Evolutionary conservation across 108 stramenopile genomes (phyloP), one percentile per base, ranked within the genome.

Genomic region (Heterococcus sp.): DNA sequence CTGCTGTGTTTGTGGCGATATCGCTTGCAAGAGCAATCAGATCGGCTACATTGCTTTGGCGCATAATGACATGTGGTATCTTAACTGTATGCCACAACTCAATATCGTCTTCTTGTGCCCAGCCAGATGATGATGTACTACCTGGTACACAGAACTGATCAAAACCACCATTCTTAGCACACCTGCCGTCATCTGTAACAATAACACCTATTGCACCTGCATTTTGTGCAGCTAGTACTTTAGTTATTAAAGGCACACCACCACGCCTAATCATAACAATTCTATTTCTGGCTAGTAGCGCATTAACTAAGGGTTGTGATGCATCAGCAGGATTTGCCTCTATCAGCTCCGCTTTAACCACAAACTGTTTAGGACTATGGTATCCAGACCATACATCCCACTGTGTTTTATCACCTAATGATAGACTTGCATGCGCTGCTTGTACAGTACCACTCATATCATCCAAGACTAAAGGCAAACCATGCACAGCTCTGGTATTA

Each of bases 181-280:
- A 81, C 40, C 72, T 63, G 1, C 79, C 79, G 36, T 81, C 72
- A 32, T 81, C 79, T 28, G 65, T 72, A 3, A 81, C 58, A 39
- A 81, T 33, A 32, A 81, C 79, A 2, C 69, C 79, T 21, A 81
- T 71, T 32, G 79, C 79, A 3, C 79, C 69, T 14, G 79, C 79
- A 8, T 72, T 71, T 39, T 81, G 79, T 34, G 79, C 72, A 37
- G 33, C 36, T 2, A 81, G 32, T 1, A 81, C 79, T 72, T 79
- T 21, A 0, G 4, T 11, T 40, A 21, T 0, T 21, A 1, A 26
- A 32, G 2, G 32, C 30, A 21, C 14, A 38, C 0, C 28, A 35
- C 76, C 79, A 8, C 79, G 39, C 37, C 37, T 30, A 29, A 81
- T 72, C 40, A 81, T 26, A 14, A 36, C 79, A 28, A 81, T 27